A percentile compares a stretch with the other conserved stretches of the same genome.
phyloP scores from a whole-genome alignment of 1,139 yeast species.

The Saccharomycopsis hybrid region DNA sequence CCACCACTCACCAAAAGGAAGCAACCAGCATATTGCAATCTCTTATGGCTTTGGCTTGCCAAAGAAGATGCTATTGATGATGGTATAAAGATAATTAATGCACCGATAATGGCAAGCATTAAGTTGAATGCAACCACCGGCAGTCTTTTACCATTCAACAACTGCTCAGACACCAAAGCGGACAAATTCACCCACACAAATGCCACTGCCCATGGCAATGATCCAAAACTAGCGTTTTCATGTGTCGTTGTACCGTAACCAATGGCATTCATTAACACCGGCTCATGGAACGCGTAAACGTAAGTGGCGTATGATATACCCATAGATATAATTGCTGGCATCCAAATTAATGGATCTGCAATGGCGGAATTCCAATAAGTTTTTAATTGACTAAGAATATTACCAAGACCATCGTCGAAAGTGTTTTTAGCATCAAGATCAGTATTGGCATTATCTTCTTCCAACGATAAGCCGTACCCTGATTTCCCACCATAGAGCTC shows the following conservation, averaged over 20 bases:
- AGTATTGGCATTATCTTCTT: too few species aligned
- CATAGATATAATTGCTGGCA: conserved; percentile 56
- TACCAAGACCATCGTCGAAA: conserved; percentile 27
- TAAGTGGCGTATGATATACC: conserved; percentile 61
- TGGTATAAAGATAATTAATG: conserved; percentile 34
- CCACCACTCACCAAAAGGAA: conserved; percentile 60
- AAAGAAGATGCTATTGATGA: too few species aligned
- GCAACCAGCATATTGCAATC: conserved; percentile 60
- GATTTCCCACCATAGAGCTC: conserved; percentile 40
- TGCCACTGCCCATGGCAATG: conserved; percentile 21
- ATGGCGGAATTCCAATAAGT: too few species aligned
- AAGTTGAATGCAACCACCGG: conserved; percentile 12
- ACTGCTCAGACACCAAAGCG: conserved; percentile 4
- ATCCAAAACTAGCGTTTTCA: conserved; percentile 41
- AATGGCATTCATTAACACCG: conserved; percentile 50
- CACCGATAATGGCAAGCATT: conserved; percentile 21
- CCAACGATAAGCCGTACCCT: conserved; percentile 30
- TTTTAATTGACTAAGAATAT: too few species aligned
- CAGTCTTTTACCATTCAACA: conserved; percentile 25
- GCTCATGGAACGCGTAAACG: conserved; percentile 67
- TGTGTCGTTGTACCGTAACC: conserved; percentile 57
- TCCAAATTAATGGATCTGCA: conserved; percentile 42
- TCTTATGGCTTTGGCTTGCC: conserved; percentile 25
- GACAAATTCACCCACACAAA: conserved; percentile 18
- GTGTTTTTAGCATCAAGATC: conserved; percentile 14